Evolutionary conservation across 2,329 filamentous ascomycete species (phyloP), one percentile per base, ranked within the genome.

Genomic region (Cercospora beticola): DNA sequence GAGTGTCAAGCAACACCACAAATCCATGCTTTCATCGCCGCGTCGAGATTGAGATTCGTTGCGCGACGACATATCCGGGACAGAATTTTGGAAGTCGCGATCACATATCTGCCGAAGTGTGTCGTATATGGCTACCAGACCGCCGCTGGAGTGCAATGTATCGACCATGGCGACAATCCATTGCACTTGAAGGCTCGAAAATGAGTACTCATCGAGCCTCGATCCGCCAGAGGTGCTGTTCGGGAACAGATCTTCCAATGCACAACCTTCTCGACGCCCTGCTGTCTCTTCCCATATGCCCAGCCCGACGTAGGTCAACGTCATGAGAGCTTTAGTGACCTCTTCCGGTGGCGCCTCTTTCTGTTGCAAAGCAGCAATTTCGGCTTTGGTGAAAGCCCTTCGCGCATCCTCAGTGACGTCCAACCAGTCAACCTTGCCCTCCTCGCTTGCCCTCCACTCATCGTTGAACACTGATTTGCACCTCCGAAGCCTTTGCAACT

Each of bases 401-500:
- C 86, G 84, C 62, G 83, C 82, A 68, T 88, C 85, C 28, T 86
- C 81, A 23, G 86, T 85, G 4, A 87, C 87, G 49, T 89, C 86
- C 64, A 89, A 84, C 93, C 93, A 97, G 40, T 87, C 82, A 52
- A 82, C 77, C 78, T 62, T 83, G 78, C 40, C 81, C 67, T 74
- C 77, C 69, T 74, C 77, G 46, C 74, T 67, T 68, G 78, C 79
- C 74, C 76, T 78, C 92, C 92, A 97, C 76, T 90, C 87, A 77
- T 88, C 87, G 71, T 93, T 88, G 76, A 97, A 98, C 2, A 90
- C 89, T 43, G 88, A 85, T 76, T 92, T 92, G 21, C 92, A 90
- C 64, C 89, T 87, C 64, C 91, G 86, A 60, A 97, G 84, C 75
- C 94, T 90, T 58, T 90, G 86, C 81, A 92, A 92, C 78, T 98